Percentiles rank a stretch among this genome's conserved stretches.
Conservation (phyloP, 2,329 filamentous ascomycete genomes). For the Cryphonectria nitschkei region DNA sequence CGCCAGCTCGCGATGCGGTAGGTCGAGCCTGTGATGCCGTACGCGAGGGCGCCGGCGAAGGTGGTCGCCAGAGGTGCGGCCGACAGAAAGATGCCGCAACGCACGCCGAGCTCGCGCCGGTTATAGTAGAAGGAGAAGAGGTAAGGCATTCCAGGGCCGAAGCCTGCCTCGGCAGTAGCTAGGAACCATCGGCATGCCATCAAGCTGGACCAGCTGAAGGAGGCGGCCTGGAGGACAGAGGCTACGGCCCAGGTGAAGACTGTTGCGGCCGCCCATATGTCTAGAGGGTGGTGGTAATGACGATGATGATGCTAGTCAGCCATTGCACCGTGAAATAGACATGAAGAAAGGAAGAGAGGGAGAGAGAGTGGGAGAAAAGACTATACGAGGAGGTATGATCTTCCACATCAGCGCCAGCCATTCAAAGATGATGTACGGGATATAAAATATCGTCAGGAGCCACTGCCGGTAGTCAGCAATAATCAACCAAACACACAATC, state of each 20-base stretch:
- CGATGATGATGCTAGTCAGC: neutral
- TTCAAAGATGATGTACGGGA: conserved; percentile 49
- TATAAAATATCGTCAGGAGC: conserved; percentile 51
- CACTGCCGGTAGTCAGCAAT: conserved; percentile 36
- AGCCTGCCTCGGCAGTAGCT: conserved; percentile 49
- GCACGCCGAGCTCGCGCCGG: conserved; percentile 66
- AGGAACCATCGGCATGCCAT: conserved; percentile 46
- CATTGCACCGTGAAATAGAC: neutral
- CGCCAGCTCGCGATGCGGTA: conserved; percentile 64
- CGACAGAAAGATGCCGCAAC: conserved; percentile 72
- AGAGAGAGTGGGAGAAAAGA: conserved; percentile 10
- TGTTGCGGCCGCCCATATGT: conserved; percentile 36
- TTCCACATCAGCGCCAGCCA: conserved; percentile 49
- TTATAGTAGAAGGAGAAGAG: conserved; percentile 31
- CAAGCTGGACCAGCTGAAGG: conserved; percentile 41
- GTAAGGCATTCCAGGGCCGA: conserved; percentile 37
- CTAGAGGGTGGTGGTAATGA: conserved; percentile 16
- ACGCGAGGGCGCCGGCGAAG: conserved; percentile 67
- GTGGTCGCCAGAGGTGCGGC: conserved; percentile 69
- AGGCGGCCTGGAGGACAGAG: conserved; percentile 39
- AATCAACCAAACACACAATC: neutral
- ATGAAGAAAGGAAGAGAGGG: no score
- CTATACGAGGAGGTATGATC: conserved; percentile 43
- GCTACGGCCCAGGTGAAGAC: conserved; percentile 38
- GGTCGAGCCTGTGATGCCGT: conserved; percentile 64